Conservation (phyloP, 352 stramenopile genomes). For the Hyaloperonospora brassicae region DNA sequence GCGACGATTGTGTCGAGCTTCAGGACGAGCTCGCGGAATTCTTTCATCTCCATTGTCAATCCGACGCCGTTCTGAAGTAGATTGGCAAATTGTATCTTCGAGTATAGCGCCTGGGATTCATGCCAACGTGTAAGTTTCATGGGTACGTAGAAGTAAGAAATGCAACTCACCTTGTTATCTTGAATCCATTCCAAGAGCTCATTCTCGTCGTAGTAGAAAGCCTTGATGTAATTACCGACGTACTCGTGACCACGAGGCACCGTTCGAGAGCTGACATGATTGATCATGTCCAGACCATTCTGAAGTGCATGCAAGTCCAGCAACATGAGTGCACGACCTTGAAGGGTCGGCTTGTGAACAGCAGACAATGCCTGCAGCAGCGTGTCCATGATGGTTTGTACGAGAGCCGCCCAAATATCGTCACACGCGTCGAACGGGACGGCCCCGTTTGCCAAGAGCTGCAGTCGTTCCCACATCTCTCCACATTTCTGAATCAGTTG, state of each 20-base stretch:
- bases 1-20: slow-evolving; percentile 51
- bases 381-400: slow-evolving; percentile 83
- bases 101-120: slow-evolving; percentile 42
- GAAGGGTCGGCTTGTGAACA: slow-evolving; percentile 87
- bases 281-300: slow-evolving; percentile 75
- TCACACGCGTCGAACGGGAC: slow-evolving; percentile 64
- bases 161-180: slow-evolving; percentile 47
- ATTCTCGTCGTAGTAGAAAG: slow-evolving; percentile 83
- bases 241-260: slow-evolving; percentile 50
- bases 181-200: slow-evolving; percentile 82
- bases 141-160: not conserved
- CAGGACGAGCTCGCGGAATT: slow-evolving; percentile 53
- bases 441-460: slow-evolving; percentile 55
- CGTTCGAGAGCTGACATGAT: slow-evolving; percentile 51
- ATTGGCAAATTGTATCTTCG: slow-evolving; percentile 52
- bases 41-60: slow-evolving; percentile 38
- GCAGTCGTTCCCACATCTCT: slow-evolving; percentile 63
- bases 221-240: slow-evolving; percentile 82
- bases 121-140: slow-evolving; percentile 5
- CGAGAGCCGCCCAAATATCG: slow-evolving; percentile 72
- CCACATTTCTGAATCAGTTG: slow-evolving; percentile 73
- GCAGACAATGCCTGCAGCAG: slow-evolving; percentile 88
- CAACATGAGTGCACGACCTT: slow-evolving; percentile 93
- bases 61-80: slow-evolving; percentile 64
- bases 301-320: slow-evolving; percentile 92